Evolutionary conservation across 2,329 filamentous ascomycete genomes (phyloP).

Genomic region (Penicillium sumatraense): DNA sequence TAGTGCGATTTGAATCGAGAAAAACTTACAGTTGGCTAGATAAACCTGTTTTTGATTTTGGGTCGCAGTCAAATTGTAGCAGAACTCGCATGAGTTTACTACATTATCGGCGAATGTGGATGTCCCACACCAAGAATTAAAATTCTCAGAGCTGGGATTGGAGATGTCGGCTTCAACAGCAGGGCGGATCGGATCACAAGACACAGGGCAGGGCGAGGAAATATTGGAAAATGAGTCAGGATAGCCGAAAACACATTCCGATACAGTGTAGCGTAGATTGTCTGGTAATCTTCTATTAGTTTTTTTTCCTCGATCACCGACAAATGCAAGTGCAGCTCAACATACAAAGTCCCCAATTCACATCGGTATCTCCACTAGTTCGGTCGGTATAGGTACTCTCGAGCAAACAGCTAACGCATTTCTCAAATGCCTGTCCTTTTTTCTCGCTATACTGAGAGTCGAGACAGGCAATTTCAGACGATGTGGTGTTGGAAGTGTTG

Average conservation of each 20-base stretch:
- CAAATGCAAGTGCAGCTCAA: conserved; percentile 1
- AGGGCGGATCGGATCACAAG: conserved; percentile 40
- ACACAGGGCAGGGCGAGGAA: conserved; percentile 51
- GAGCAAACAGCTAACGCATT: conserved; percentile 49
- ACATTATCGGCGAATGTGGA: conserved; percentile 46
- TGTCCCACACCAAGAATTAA: conserved; percentile 44
- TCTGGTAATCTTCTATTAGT: conserved; percentile 32
- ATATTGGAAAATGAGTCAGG: conserved; percentile 42
- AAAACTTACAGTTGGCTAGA: conserved; percentile 50
- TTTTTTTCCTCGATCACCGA: not conserved
- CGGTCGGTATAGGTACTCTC: conserved; percentile 42
- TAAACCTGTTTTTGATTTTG: conserved; percentile 36
- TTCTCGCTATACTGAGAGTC: conserved; percentile 43
- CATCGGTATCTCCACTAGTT: conserved; percentile 44
- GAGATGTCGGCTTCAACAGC: conserved; percentile 38
- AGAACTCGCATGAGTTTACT: conserved; percentile 47
- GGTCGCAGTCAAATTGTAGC: conserved; percentile 48
- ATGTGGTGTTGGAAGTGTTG: conserved; percentile 41
- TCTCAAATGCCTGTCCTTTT: conserved; percentile 42
- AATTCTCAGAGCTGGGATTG: conserved; percentile 33
- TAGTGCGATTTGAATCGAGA: too few species aligned
- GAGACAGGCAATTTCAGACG: conserved; percentile 46
- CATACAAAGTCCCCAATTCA: conserved; percentile 53
- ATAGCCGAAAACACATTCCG: conserved; percentile 49
- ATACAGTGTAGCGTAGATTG: conserved; percentile 51